Conservation (phyloP, 2,329 filamentous ascomycete species). For the Pseudogymnoascus sp. region DNA sequence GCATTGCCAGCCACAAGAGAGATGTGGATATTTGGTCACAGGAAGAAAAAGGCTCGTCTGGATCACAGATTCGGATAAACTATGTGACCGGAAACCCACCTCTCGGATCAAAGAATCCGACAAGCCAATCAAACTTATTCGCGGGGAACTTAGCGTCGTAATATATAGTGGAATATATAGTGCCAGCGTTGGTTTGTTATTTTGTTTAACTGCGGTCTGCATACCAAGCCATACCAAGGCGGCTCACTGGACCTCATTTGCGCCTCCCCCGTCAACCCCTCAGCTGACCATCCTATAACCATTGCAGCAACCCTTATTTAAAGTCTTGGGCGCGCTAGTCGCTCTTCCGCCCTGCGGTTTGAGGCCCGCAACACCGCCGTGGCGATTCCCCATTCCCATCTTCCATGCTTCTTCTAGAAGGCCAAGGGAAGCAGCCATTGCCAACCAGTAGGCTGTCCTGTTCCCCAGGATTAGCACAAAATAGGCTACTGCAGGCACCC, state of each 20-base stretch:
- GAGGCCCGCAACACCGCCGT: constrained; percentile 1
- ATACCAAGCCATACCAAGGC: not conserved
- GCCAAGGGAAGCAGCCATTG: not conserved
- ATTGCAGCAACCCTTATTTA: not conserved
- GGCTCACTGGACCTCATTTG: constrained; percentile 3
- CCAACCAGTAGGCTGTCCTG: not conserved
- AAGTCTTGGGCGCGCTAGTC: not conserved
- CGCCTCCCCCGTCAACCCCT: not conserved
- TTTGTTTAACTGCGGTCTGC: not conserved
- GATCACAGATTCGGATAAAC: not conserved
- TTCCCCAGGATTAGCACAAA: not conserved
- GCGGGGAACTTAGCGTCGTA: not conserved
- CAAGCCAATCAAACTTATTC: not conserved
- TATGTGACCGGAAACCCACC: not conserved
- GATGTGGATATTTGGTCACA: not conserved
- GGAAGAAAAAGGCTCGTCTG: not conserved
- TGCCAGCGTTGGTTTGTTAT: not conserved
- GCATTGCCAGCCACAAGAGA: not conserved
- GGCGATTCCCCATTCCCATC: not conserved
- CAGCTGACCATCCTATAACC: not conserved
- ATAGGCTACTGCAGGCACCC: constrained; percentile 5
- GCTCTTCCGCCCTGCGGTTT: not conserved
- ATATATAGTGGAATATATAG: constrained; percentile 1
- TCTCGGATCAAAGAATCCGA: not conserved
- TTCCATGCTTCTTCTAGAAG: constrained; percentile 6